Conservation (phyloP, 345 rosid genomes). For the Bruguiera parviflora region DNA sequence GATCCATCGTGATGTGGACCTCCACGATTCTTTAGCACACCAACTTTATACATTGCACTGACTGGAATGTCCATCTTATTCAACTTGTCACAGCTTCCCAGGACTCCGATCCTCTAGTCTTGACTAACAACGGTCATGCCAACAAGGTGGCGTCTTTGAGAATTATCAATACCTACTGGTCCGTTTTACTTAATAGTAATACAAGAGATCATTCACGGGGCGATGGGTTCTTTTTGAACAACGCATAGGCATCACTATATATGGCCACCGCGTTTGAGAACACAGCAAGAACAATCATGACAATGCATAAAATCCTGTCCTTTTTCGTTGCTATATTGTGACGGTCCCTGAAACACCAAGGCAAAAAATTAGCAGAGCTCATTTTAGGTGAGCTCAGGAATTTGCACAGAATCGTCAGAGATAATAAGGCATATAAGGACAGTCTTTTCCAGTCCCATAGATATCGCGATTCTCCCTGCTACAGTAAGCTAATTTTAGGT, state of each 20-base stretch:
- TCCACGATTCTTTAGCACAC: background rate
- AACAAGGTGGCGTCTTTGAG: background rate
- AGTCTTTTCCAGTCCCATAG: too few species aligned
- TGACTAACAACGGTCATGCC: slow-evolving; percentile 3
- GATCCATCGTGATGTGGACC: background rate
- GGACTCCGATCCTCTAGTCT: slow-evolving; percentile 5
- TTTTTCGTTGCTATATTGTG: slow-evolving; percentile 62
- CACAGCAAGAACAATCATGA: slow-evolving; percentile 79
- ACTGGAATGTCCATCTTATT: slow-evolving; percentile 12
- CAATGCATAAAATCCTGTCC: slow-evolving; percentile 56
- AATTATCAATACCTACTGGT: background rate
- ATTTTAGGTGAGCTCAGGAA: background rate
- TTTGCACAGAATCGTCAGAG: background rate
- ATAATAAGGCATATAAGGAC: background rate
- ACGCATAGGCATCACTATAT: slow-evolving; percentile 65
- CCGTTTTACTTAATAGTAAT: background rate
- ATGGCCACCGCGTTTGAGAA: slow-evolving; percentile 71
- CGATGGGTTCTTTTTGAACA: slow-evolving; percentile 43
- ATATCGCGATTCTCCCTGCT: background rate
- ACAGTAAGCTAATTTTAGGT: background rate
- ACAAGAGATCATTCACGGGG: slow-evolving; percentile 19
- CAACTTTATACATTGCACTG: slow-evolving; percentile 11
- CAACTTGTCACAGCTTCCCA: background rate
- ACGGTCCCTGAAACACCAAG: slow-evolving; percentile 53
- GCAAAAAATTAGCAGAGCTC: background rate